Evolutionary conservation across 108 stramenopile species (phyloP).

Genomic region (Fragilariopsis cylindrus): DNA sequence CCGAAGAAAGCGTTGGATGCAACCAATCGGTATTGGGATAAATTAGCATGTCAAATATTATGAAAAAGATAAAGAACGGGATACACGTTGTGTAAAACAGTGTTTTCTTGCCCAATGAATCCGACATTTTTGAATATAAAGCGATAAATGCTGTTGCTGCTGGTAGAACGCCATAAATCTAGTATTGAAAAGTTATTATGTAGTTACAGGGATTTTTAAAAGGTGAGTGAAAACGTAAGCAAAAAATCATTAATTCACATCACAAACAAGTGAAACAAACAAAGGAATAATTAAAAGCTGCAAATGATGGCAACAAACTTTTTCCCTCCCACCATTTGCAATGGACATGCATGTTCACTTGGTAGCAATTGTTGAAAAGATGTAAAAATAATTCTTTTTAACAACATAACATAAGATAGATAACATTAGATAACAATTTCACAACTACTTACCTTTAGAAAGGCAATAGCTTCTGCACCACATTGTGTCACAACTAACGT

Average conservation of each 20-base stretch:
- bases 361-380: no score
- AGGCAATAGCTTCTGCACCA: conserved; percentile 96
- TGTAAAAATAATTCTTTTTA: neutral
- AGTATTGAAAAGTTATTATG: neutral
- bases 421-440: no score
- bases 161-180: conserved; percentile 90
- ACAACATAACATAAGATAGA: no score
- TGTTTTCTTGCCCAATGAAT: conserved; percentile 72
- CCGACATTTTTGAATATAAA: conserved; percentile 88
- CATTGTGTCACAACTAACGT: conserved; percentile 95
- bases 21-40: conserved; percentile 74
- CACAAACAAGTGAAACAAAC: neutral
- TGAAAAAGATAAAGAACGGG: conserved; percentile 94
- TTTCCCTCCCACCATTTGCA: no score
- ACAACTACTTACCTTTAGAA: conserved; percentile 67
- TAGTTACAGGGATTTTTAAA: conserved; percentile 27
- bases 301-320: no score
- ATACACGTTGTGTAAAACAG: conserved; percentile 91
- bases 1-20: conserved; percentile 77
- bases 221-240: neutral
- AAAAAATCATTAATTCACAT: neutral
- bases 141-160: conserved; percentile 83
- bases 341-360: no score
- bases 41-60: conserved; percentile 80
- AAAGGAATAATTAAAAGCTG: no score